Conservation (phyloP, 306 rosid species). For the Trichosanthes cucumerina region DNA sequence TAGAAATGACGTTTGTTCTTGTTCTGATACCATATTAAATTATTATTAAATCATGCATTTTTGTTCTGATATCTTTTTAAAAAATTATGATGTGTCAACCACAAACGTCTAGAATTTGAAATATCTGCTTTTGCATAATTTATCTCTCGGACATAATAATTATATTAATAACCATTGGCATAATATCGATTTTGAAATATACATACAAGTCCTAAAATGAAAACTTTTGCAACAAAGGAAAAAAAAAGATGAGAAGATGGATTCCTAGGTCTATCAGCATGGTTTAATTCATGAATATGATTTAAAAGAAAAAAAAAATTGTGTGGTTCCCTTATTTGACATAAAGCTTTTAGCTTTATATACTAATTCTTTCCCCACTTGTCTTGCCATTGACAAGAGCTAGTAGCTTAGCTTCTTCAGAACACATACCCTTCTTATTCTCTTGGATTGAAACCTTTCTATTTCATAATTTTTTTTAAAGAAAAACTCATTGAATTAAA, state of each 20-base stretch:
- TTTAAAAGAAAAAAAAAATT: background rate
- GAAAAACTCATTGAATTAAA: background rate
- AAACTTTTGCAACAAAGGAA: background rate
- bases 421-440: background rate
- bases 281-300: background rate
- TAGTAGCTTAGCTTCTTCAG: background rate
- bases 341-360: background rate
- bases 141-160: background rate
- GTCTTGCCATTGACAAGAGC: background rate
- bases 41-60: too few species aligned
- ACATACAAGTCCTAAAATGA: background rate
- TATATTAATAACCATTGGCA: too few species aligned
- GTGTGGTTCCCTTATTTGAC: background rate
- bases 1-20: background rate
- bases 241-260: background rate
- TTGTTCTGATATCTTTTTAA: too few species aligned
- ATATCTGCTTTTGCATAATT: too few species aligned
- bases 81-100: background rate
- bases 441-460: background rate
- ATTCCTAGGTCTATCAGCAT: background rate
- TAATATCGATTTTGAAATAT: background rate
- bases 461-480: background rate
- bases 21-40: too few species aligned
- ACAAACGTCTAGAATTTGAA: background rate
- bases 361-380: background rate